Base-by-base conservation (phyloP, 2,329 filamentous ascomycete genomes). In the Aspergillus versicolor region DNA sequence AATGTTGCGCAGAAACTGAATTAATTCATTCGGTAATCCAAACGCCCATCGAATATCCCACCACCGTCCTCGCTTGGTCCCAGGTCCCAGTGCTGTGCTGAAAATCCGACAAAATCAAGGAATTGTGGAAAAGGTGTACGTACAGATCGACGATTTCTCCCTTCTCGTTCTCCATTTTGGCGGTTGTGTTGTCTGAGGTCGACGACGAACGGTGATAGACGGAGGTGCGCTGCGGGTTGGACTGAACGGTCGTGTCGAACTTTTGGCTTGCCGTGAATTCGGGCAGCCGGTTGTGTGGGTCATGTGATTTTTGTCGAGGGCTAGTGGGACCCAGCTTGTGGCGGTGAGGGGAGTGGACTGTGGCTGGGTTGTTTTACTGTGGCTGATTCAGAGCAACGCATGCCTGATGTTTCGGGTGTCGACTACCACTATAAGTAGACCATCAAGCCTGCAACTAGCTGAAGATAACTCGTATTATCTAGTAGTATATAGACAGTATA, bases 101-200 rank as follows among this genome's bases (percentile, higher is more conserved):
- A 30, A 30, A 30, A 30, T 30, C 32, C 21, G n/a, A 24, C 32
- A 22, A 37, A 34, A 24, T 46, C 38, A 48, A 30, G 54, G 41
- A 52, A 53, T 59, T 60, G 58, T 46, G 34, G 27, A 11, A 53
- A 60, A 60, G 59, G 57, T 45, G 48, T 68, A 81, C 88, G 82
- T 88, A 96, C 91, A 96, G 92, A 84, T 97, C 93, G 81, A 97
- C 94, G 84, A 97, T 92, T 83, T 97, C 92, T 84, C 93, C 93
- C 84, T 92, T 92, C 86, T 97, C 94, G 92, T 99, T 99, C 88
- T 99, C 94, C 94, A 97, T 99, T 82, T 86, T 92, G 77, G 71
- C 74, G 74, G 72, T 71, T 73, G 73, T 65, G 73, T 65, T 67
- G 68, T 64, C 63, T 63, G 59, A 63, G 64, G 73, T 73, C 67